Conservation (phyloP, 78 protist genomes). For the Chrysochromulina tobinii region DNA sequence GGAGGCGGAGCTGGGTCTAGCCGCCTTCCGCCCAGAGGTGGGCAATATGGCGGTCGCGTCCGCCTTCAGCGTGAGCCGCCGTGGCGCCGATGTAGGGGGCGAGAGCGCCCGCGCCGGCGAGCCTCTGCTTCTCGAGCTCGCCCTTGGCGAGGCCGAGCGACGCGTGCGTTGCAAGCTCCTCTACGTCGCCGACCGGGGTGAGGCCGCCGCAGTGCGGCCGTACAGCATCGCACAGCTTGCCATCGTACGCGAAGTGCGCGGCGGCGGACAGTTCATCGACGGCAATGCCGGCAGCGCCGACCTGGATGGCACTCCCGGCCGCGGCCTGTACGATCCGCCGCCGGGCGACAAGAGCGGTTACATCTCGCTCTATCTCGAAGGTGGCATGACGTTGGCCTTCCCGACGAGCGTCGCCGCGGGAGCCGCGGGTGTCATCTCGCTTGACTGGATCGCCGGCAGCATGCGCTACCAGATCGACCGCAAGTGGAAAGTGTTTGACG, state of each 20-base stretch:
- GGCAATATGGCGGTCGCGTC: too few species aligned
- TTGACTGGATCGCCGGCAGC: constrained; percentile 5
- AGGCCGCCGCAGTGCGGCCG: background rate
- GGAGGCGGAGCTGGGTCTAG: too few species aligned
- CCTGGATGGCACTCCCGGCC: background rate
- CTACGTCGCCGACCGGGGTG: background rate
- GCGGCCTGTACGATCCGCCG: constrained; percentile 13
- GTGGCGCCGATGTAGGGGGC: too few species aligned
- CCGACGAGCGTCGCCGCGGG: background rate
- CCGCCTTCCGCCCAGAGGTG: too few species aligned
- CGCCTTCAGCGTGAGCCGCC: too few species aligned
- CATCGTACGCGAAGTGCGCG: background rate
- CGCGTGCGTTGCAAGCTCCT: background rate
- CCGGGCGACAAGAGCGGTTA: background rate
- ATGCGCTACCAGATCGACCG: constrained; percentile 25
- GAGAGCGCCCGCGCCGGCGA: background rate
- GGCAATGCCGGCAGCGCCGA: background rate
- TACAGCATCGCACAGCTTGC: background rate
- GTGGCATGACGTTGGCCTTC: background rate
- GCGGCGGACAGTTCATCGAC: background rate
- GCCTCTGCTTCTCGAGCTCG: background rate
- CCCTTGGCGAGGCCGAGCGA: background rate
- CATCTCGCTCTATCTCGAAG: background rate
- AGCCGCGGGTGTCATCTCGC: background rate
- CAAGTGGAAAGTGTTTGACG: background rate